phyloP scores from a whole-genome alignment of 129 eudicot genomes.

The Tagetes erecta region DNA sequence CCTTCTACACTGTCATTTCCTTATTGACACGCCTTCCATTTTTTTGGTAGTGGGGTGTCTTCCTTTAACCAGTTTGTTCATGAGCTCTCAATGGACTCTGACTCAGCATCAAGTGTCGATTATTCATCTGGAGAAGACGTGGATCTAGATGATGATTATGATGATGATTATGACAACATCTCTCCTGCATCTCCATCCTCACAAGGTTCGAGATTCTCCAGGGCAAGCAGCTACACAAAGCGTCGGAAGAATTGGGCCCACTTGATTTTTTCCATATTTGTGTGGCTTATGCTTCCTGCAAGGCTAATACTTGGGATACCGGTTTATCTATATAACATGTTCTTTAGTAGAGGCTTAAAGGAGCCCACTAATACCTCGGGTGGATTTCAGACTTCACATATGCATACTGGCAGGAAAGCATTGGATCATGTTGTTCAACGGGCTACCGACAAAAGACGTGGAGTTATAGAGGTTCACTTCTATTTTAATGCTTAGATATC shows the following conservation, averaged over 20 bases:
- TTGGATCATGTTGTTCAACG: conserved; percentile 68
- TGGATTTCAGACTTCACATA: conserved; percentile 33
- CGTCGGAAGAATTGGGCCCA: conserved; percentile 46
- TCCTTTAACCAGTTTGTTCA: conserved; percentile 95
- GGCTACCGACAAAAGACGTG: conserved; percentile 95
- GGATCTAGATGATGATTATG: conserved; percentile 11
- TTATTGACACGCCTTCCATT: conserved; percentile 11
- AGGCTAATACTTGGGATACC: conserved; percentile 62
- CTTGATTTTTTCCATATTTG: conserved; percentile 45
- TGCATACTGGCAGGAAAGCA: conserved; percentile 46
- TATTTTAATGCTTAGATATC: not conserved
- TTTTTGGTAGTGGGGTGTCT: conserved; percentile 78
- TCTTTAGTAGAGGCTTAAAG: conserved; percentile 38
- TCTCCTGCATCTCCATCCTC: conserved; percentile 75
- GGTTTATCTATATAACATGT: conserved; percentile 40
- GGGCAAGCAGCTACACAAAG: conserved; percentile 62
- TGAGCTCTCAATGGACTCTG: conserved; percentile 82
- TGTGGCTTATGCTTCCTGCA: conserved; percentile 74
- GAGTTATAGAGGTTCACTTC: conserved; percentile 79
- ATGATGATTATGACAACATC: conserved; percentile 45
- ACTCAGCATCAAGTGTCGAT: conserved; percentile 67
- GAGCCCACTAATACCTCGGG: conserved; percentile 32
- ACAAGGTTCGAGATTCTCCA: conserved; percentile 62
- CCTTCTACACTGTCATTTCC: not conserved
- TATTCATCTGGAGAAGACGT: conserved; percentile 82